These are phyloP conservation scores for Alloascoidea hylecoeti DNA, from an alignment of 805 yeast genomes.

Conservation along the genomic window DNA sequence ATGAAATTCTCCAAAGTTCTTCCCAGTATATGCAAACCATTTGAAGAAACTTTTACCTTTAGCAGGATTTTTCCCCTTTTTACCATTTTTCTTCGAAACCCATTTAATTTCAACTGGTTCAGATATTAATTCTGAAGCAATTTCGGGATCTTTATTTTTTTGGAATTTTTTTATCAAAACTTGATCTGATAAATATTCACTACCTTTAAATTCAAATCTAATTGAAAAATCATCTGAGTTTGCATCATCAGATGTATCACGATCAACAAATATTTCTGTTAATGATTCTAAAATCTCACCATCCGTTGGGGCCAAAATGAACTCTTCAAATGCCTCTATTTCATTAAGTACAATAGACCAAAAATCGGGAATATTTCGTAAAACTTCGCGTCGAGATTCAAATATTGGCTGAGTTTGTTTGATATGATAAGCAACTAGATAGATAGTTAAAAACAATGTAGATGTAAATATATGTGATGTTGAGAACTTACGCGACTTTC, in stretches of 20 bases:
- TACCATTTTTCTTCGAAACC: background rate
- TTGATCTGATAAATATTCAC: background rate
- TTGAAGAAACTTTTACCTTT: slow-evolving; percentile 1
- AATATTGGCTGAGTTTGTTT: slow-evolving; percentile 1
- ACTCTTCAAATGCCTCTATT: slow-evolving; percentile 2
- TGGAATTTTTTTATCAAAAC: background rate
- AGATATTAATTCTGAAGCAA: background rate
- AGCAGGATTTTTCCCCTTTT: background rate
- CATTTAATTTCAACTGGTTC: slow-evolving; percentile 3
- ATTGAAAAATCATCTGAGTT: background rate
- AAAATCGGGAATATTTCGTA: slow-evolving; percentile 2
- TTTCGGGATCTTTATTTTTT: slow-evolving; percentile 1
- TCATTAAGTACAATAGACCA: slow-evolving; percentile 1
- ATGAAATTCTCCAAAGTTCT: slow-evolving; percentile 1
- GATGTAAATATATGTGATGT: too few species aligned
- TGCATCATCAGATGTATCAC: background rate
- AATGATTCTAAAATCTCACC: background rate
- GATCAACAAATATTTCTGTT: background rate
- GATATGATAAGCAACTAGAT: slow-evolving; percentile 1
- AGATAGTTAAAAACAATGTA: too few species aligned
- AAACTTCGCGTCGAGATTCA: background rate
- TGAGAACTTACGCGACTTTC: background rate
- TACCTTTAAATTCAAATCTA: background rate
- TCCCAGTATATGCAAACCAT: slow-evolving; percentile 3
- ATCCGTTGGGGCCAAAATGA: background rate